Base-by-base conservation (phyloP, 108 stramenopile species). In the Parietichytrium sp. region DNA sequence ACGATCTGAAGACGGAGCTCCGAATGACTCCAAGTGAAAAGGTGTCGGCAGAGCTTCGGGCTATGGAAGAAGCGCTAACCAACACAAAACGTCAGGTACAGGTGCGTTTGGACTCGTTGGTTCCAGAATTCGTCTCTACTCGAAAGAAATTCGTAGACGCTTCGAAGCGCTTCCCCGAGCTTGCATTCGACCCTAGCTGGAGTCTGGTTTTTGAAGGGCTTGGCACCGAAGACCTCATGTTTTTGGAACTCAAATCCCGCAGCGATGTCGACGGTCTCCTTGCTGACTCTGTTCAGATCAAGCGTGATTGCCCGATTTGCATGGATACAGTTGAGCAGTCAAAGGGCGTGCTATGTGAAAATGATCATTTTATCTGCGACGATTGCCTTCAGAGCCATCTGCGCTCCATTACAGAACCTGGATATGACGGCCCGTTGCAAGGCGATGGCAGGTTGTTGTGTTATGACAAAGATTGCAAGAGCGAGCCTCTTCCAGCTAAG, bases 341-440 rank as follows among this genome's bases (percentile, higher is more conserved):
- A 10, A 42, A 72, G 13, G 61, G 61, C 8, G 1, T 3, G 8
- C 61, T 10, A 6, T 72, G 61, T 42, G 42, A 31, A n/a, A 10
- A 36, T 0, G 3, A 42, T 0, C 61, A 72, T 42, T 72, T 72
- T 45, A 72, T 72, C 38, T 72, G 61, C 42, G 45, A 72, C 10
- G 23, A 10, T 42, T 72, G 61, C 20, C 15, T 72, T 6, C 38
- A 72, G 42, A 15, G 29, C 16, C 61, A 72, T 25, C 38, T 72
- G 13, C 10, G 33, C 1, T n/a, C 10, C 10, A 38, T 72, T 6
- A 45, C 61, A n/a, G 16, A 72, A 42, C 38, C 45, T 10, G 61
- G 61, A 33, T 45, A 72, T 25, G 61, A 72, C 61, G 45, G 33
- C 45, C 61, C 38, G 6, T 20, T 72, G 61, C 61, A 42, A 33